Base-by-base conservation (phyloP, 257 asterid genomes). In the Cinchona pubescens region DNA sequence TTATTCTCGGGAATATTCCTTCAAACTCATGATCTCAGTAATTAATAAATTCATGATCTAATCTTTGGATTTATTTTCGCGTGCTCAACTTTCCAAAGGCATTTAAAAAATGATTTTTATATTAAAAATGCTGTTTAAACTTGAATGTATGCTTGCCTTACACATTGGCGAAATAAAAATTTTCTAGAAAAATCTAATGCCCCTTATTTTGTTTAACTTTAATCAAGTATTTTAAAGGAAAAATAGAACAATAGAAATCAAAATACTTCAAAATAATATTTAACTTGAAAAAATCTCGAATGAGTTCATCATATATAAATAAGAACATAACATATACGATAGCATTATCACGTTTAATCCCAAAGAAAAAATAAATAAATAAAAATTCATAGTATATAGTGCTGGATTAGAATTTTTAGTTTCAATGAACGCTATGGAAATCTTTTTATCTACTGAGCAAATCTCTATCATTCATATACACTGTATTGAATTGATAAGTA, bases 401-500 rank as follows among this genome's bases (percentile, higher is more conserved):
- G 16, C 4, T 14, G 13, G 49, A 45, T 45, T 21, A n/a, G n/a
- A 56, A 7, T 56, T 25, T 11, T 23, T 9, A 56, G 14, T n/a
- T 25, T 25, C 16, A 9, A 7, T 19, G 29, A n/a, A 56, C 32
- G 27, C 21, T 11, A 53, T 2, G 72, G 18, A 65, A 67, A 67
- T 58, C 56, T 13, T 38, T 25, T 43, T 45, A 67, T 45, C 38
- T 21, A 14, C n/a, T 58, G 32, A 58, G 21, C 8, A 4, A 18
- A 73, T 73, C 37, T 58, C 23, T 40, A 11, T 59, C 45, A 25
- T 7, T 15, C 27, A 27, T 21, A 40, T 25, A 16, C n/a, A 40
- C 34, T 38, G 61, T 56, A 76, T 69, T 43, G 71, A n/a, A 72
- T 14, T 46, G 73, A 67, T 74, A 48, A 76, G 65, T 69, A 23